A percentile compares a stretch with the other conserved stretches of the same genome.
Evolutionary conservation across 2,329 filamentous ascomycete species (phyloP).

Genomic region (Beauveria sp.): DNA sequence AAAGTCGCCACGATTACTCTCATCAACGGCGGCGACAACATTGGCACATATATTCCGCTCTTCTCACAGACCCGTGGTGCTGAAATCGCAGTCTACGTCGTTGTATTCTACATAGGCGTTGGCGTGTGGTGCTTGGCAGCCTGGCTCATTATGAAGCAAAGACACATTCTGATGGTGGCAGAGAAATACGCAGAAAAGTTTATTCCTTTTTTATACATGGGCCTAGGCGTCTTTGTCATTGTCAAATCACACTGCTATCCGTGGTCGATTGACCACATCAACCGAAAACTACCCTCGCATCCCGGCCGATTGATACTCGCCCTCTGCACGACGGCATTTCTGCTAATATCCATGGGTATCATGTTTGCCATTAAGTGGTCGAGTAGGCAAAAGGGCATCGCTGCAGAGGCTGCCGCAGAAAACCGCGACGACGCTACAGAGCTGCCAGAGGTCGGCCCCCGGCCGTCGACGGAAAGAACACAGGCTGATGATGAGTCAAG

Average conservation of each 20-base stretch:
- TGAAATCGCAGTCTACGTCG: constrained; percentile 26
- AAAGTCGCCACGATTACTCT: constrained; percentile 25
- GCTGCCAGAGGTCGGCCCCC: neutral
- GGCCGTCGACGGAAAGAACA: neutral
- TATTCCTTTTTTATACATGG: constrained; percentile 26
- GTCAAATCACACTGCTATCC: constrained; percentile 25
- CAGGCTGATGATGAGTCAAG: neutral
- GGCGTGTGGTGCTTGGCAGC: constrained; percentile 24
- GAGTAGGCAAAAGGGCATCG: neutral
- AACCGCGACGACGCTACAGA: neutral
- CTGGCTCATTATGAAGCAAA: constrained; percentile 24
- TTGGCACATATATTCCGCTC: constrained; percentile 27
- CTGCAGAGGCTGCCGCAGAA: neutral
- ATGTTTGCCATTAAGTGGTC: constrained; percentile 11
- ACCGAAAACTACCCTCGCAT: constrained; percentile 13
- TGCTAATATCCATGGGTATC: constrained; percentile 10
- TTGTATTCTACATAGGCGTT: constrained; percentile 25
- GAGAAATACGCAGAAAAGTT: constrained; percentile 19
- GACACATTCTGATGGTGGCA: constrained; percentile 19
- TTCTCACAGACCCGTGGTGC: constrained; percentile 24
- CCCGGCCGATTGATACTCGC: constrained; percentile 13
- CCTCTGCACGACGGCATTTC: constrained; percentile 13
- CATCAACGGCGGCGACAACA: constrained; percentile 29
- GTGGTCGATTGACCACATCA: constrained; percentile 25
- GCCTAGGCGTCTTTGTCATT: constrained; percentile 25